These are phyloP conservation scores for Hypoxylon lienhwacheense DNA, from an alignment of 495 filamentous ascomycete species.

Conservation along the genomic window DNA sequence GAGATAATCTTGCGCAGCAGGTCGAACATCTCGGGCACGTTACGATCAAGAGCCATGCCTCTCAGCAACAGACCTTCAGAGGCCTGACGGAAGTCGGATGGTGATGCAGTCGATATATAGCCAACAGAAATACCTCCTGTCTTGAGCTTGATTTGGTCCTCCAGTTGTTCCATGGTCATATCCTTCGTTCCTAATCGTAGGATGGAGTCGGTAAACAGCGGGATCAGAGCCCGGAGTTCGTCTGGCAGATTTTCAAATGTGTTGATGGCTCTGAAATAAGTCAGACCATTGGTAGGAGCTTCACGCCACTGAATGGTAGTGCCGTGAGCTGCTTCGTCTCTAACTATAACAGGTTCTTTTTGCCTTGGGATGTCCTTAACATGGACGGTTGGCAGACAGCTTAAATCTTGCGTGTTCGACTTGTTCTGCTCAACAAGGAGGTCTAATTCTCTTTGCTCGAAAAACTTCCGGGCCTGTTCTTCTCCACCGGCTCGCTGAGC, in stretches of 20 bases:
- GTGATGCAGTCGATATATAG: slow-evolving; percentile 75
- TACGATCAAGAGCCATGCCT: slow-evolving; percentile 84
- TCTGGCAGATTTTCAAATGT: slow-evolving; percentile 76
- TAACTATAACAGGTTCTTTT: slow-evolving; percentile 69
- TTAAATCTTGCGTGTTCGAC: slow-evolving; percentile 77
- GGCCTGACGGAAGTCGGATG: slow-evolving; percentile 65
- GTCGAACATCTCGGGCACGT: slow-evolving; percentile 88
- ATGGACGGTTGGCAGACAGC: slow-evolving; percentile 82
- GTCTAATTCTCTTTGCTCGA: slow-evolving; percentile 76
- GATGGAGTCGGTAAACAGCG: slow-evolving; percentile 87
- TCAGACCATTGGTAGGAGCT: slow-evolving; percentile 91
- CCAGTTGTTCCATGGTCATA: slow-evolving; percentile 89
- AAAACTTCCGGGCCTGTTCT: slow-evolving; percentile 64
- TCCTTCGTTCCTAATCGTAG: slow-evolving; percentile 88
- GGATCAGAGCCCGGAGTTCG: slow-evolving; percentile 81
- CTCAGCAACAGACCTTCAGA: slow-evolving; percentile 81
- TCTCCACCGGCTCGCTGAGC: slow-evolving; percentile 68
- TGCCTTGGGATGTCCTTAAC: slow-evolving; percentile 83
- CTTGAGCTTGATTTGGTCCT: slow-evolving; percentile 93
- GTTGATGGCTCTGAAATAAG: slow-evolving; percentile 91
- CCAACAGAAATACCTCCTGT: slow-evolving; percentile 87
- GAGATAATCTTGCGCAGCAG: slow-evolving; percentile 75
- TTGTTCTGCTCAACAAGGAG: slow-evolving; percentile 80
- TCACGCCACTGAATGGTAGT: slow-evolving; percentile 85
- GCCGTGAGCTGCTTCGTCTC: slow-evolving; percentile 65